Conservation (phyloP, 2,329 filamentous ascomycete genomes). For the Ceratocystis lukuohia region DNA sequence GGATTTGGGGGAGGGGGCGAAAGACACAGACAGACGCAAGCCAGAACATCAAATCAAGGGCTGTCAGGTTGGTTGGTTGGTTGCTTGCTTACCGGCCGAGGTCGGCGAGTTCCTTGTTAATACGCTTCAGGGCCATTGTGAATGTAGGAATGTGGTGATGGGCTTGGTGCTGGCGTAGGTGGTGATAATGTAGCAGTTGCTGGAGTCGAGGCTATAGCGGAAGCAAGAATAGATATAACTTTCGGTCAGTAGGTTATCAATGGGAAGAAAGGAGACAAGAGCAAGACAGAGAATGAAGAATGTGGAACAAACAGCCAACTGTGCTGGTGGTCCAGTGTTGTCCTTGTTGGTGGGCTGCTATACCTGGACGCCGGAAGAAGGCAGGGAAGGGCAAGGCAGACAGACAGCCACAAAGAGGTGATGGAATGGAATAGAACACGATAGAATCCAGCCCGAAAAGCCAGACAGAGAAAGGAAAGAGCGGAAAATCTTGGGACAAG, state of each 20-base stretch:
- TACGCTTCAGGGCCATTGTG: conserved; percentile 78
- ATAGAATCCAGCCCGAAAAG: background rate
- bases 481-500: background rate
- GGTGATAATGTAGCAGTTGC: background rate
- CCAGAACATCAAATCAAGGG: conserved; percentile 4
- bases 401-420: background rate
- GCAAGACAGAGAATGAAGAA: background rate
- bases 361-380: background rate
- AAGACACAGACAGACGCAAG: background rate
- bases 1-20: background rate
- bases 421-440: conserved; percentile 4
- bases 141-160: conserved; percentile 19
- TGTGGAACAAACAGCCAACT: background rate
- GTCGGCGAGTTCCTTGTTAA: conserved; percentile 87
- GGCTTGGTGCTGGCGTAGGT: background rate
- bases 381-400: background rate
- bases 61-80: conserved; percentile 20
- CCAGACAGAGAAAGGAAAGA: background rate
- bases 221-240: background rate
- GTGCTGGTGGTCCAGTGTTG: background rate
- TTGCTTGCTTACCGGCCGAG: conserved; percentile 63
- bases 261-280: background rate
- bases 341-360: background rate
- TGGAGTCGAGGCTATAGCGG: background rate
- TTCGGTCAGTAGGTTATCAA: background rate